These are phyloP conservation scores for Hericium erinaceus DNA, from an alignment of 768 basidiomycete species.

Conservation along the genomic window DNA sequence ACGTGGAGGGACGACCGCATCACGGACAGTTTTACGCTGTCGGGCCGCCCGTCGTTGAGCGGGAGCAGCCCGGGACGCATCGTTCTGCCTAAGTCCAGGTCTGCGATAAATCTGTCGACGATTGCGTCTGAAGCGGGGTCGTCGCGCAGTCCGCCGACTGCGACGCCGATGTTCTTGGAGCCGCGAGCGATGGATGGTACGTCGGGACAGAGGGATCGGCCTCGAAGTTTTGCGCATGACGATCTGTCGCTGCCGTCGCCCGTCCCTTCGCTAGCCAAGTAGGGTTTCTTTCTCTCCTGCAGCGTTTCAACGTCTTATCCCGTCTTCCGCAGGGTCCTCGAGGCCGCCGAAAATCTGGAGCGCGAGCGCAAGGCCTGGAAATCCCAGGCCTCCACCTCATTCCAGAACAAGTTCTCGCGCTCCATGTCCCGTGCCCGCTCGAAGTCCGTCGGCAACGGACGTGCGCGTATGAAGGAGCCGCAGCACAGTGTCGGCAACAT, in stretches of 20 bases:
- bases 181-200: neutral
- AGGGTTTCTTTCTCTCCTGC: constrained; percentile 11
- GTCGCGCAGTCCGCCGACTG: constrained; percentile 9
- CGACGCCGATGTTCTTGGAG: constrained; percentile 5
- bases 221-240: constrained; percentile 52
- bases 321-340: constrained; percentile 43
- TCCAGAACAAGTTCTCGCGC: constrained; percentile 56
- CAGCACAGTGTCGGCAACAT: constrained; percentile 27
- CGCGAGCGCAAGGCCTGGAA: constrained; percentile 62
- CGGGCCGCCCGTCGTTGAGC: neutral
- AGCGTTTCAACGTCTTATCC: neutral
- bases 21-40: neutral
- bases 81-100: neutral
- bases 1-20: neutral
- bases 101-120: neutral
- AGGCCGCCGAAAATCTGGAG: constrained; percentile 52
- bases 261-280: constrained; percentile 46
- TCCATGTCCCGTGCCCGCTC: constrained; percentile 54
- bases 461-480: constrained; percentile 6
- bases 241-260: constrained; percentile 52
- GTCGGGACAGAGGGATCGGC: constrained; percentile 23
- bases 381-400: constrained; percentile 47
- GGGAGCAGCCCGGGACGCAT: constrained; percentile 4
- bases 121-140: neutral
- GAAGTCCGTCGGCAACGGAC: constrained; percentile 38